A percentile compares a stretch with the other conserved stretches of the same genome.
These are phyloP conservation scores for Aspergillus biplanus DNA, from an alignment of 495 filamentous ascomycete species.

Conservation along the genomic window DNA sequence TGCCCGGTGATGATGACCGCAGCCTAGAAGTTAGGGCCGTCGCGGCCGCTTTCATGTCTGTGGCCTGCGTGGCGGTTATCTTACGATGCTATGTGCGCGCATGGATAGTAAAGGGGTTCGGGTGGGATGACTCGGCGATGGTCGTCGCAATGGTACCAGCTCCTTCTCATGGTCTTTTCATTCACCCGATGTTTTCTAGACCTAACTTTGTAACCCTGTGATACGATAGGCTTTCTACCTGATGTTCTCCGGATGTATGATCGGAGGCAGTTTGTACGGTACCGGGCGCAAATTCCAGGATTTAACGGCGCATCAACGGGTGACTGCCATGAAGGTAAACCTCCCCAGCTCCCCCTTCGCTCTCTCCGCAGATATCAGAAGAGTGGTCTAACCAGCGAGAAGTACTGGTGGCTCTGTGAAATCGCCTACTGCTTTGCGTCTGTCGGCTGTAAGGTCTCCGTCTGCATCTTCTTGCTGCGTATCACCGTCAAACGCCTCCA, in stretches of 20 bases:
- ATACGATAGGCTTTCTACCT: constrained; percentile 16
- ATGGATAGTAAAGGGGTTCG: constrained; percentile 45
- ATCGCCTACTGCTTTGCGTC: constrained; percentile 48
- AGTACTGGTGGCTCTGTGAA: constrained; percentile 50
- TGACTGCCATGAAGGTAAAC: constrained; percentile 44
- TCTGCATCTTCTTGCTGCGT: constrained; percentile 51
- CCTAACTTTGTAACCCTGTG: background rate
- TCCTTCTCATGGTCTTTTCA: background rate
- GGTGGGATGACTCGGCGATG: constrained; percentile 49
- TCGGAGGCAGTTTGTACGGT: constrained; percentile 42
- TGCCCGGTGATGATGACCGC: constrained; percentile 30
- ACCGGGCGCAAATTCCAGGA: constrained; percentile 37
- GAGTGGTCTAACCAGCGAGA: background rate
- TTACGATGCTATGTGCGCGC: constrained; percentile 49
- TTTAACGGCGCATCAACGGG: constrained; percentile 31
- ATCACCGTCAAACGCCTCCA: constrained; percentile 43
- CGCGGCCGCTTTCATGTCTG: constrained; percentile 42
- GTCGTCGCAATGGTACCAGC: constrained; percentile 36
- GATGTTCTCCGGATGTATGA: constrained; percentile 46
- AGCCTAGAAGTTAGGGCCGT: constrained; percentile 35
- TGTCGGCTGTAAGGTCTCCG: constrained; percentile 46
- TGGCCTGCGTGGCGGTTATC: constrained; percentile 41
- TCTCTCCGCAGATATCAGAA: background rate
- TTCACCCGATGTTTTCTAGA: background rate
- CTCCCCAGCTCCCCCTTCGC: background rate